Evolutionary conservation across 2,329 filamentous ascomycete species (phyloP), one percentile per base, ranked within the genome.

Genomic region (Cryphonectria nitschkei): DNA sequence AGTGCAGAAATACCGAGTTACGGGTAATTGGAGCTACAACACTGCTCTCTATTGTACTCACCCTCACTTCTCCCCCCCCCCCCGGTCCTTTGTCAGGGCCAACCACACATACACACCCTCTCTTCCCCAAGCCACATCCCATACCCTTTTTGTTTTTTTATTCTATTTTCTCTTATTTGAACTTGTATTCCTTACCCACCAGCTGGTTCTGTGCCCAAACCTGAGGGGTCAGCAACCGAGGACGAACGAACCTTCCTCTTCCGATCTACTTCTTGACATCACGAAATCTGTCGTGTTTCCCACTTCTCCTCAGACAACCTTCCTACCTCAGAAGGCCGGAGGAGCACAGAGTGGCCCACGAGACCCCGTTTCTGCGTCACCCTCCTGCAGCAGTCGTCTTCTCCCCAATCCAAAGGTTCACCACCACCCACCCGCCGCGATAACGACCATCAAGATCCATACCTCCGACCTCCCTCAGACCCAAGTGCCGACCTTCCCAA

Each of bases 401-500:
- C 26, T 5, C 43, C 43, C 43, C 16, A 6, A 46, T 14, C 52
- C n/a, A 29, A 56, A 34, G 6, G 52, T 3, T 11, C 52, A 56
- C 52, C 26, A 26, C 52, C n/a, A n/a, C 50, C 4, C 34, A 32
- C 29, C 37, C 37, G 41, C 41, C 16, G 29, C 63, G 41, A 34
- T 50, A 50, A 22, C 63, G 37, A 34, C 41, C 3, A 32, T 65
- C 63, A 32, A 64, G 61, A 64, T 46, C 63, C 5, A 65, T 34
- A 52, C 63, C 34, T 39, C 65, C 65, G 65, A 43, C 52, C 43
- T 43, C n/a, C 64, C 46, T 22, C 34, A 32, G n/a, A 5, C 43
- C 46, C 13, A 65, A 46, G 26, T 65, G 39, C 43, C 63, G 64
- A 66, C 64, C 64, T 66, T 54, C 64, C 64, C 46, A 34, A 39